Percentiles rank a stretch among this genome's conserved stretches.
Evolutionary conservation across 2,329 filamentous ascomycete species (phyloP).

Genomic region (Alternaria sp.): DNA sequence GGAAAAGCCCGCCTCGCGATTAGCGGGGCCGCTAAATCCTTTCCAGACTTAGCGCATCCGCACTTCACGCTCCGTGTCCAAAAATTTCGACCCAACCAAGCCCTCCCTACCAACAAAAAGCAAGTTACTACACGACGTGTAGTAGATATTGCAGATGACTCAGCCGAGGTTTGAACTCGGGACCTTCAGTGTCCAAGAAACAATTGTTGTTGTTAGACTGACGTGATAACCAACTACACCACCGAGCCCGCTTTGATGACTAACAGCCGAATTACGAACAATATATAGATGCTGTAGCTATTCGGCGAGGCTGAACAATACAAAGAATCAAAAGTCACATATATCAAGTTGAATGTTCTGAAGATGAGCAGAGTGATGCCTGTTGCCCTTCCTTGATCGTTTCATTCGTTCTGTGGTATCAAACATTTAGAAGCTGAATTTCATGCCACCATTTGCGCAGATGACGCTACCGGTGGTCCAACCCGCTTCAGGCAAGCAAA

Average conservation of each 20-base stretch:
- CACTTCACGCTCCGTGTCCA: background rate
- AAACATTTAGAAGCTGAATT: conserved; percentile 36
- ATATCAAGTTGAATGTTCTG: too few species aligned
- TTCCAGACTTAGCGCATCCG: background rate
- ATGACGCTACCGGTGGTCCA: conserved; percentile 85
- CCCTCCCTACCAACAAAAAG: background rate
- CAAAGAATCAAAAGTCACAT: too few species aligned
- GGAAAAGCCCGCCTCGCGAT: background rate
- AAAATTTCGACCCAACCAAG: background rate
- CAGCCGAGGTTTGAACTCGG: conserved; percentile 27
- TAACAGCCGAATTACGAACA: accelerated
- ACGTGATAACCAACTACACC: conserved; percentile 60
- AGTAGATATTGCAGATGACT: conserved; percentile 14
- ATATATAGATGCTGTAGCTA: background rate
- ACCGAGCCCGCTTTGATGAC: conserved; percentile 33
- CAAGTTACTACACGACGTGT: background rate
- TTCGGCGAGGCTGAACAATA: too few species aligned
- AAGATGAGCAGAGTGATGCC: too few species aligned
- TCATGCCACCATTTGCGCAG: conserved; percentile 81
- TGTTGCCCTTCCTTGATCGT: background rate
- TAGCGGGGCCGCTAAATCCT: background rate
- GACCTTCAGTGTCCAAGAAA: conserved; percentile 23
- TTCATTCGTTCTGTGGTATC: background rate
- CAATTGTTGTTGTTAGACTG: conserved; percentile 51
- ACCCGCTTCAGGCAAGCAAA: conserved; percentile 73